Conservation (phyloP, 23 red algal species). For the Agarophyton chilense region DNA sequence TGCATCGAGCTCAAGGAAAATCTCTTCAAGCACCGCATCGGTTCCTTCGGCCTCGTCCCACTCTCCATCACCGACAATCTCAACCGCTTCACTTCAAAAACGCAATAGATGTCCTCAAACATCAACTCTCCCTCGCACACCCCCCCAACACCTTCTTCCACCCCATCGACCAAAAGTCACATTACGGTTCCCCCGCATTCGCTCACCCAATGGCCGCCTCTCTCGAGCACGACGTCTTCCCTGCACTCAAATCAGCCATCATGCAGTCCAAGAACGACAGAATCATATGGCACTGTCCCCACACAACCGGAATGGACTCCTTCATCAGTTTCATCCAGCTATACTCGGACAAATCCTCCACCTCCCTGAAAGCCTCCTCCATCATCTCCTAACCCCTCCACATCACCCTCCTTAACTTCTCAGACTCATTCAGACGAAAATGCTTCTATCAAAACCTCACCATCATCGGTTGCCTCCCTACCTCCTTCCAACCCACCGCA, state of each 20-base stretch:
- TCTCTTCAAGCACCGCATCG: too few relatives aligned
- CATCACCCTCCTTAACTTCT: background rate
- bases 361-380: background rate
- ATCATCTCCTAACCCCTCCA: conserved; percentile 13
- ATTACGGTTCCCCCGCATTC: background rate
- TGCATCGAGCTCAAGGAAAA: too few relatives aligned
- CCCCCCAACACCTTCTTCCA: background rate
- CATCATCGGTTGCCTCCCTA: too few relatives aligned
- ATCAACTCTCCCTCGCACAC: background rate
- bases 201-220: background rate
- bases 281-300: background rate
- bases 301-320: background rate
- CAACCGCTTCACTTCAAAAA: too few relatives aligned
- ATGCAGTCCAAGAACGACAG: background rate
- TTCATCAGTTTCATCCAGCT: background rate
- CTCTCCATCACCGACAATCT: too few relatives aligned
- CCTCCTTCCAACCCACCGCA: too few relatives aligned
- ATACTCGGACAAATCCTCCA: conserved; percentile 26
- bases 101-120: too few relatives aligned
- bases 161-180: background rate
- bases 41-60: too few relatives aligned
- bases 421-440: background rate
- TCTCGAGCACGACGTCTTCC: background rate
- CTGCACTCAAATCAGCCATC: background rate
- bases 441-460: too few relatives aligned